These are phyloP conservation scores for Escovopsis sp. DNA, from an alignment of 2,329 filamentous ascomycete genomes.

Conservation along the genomic window DNA sequence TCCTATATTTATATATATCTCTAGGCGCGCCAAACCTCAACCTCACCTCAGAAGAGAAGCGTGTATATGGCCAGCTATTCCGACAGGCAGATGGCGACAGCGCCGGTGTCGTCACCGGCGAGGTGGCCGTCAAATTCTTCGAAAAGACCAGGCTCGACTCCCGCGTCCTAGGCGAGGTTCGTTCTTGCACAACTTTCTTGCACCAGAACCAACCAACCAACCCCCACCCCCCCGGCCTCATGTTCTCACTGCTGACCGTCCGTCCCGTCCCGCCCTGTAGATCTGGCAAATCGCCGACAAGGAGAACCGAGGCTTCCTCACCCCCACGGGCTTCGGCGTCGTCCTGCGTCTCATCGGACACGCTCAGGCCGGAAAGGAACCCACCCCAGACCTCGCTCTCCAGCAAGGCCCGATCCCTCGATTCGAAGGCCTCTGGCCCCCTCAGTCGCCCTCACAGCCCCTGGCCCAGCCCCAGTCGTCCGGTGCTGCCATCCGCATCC, in stretches of 20 bases:
- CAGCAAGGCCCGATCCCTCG: slow-evolving; percentile 79
- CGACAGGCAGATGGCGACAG: slow-evolving; percentile 82
- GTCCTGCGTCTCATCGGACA: slow-evolving; percentile 91
- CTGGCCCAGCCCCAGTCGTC: slow-evolving; percentile 42
- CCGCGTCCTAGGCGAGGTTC: slow-evolving; percentile 72
- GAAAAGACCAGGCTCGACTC: slow-evolving; percentile 86
- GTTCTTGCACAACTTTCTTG: slow-evolving; percentile 16
- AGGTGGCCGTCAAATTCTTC: slow-evolving; percentile 94
- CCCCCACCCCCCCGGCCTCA: no score
- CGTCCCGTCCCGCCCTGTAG: slow-evolving; percentile 29
- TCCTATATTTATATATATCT: no score
- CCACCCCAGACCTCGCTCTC: slow-evolving; percentile 66
- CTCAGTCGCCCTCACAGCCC: slow-evolving; percentile 29
- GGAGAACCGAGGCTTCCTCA: slow-evolving; percentile 89
- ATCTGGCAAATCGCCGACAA: slow-evolving; percentile 99
- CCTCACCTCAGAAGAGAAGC: slow-evolving; percentile 82
- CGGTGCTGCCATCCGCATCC: slow-evolving; percentile 67
- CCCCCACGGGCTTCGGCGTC: slow-evolving; percentile 82
- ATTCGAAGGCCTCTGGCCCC: slow-evolving; percentile 59
- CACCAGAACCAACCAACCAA: no score
- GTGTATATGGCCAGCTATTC: slow-evolving; percentile 85
- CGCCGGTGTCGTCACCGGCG: slow-evolving; percentile 87
- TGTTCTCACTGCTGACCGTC: no score
- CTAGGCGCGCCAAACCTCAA: slow-evolving; percentile 58
- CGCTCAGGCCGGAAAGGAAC: slow-evolving; percentile 76